Evolutionary conservation across 768 basidiomycete species (phyloP), one percentile per base, ranked within the genome.

Genomic region (Boletus eberwhitei): DNA sequence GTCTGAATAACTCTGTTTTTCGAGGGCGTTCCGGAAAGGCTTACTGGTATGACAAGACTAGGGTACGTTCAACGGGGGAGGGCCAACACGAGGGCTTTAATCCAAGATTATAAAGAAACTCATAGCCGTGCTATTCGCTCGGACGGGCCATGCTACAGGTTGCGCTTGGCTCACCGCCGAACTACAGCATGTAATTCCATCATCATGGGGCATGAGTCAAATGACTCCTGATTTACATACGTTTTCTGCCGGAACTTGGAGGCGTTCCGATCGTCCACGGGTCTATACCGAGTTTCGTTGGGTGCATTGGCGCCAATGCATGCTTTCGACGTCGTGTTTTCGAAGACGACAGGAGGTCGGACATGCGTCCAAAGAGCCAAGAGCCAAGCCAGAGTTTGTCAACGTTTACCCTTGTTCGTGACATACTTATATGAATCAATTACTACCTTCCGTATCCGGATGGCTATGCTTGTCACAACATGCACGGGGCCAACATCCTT

Each of bases 391-490:
- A 47, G 19, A 46, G 22, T 42, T 6, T 26, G 24, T 24, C 4
- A 31, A 31, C 31, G 31, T 11, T 21, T 8, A 46, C 45, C 11
- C 31, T 46, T 21, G 39, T 38, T 47, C 50, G 29, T 11, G 22
- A 32, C 4, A 16, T 8, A 26, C 11, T 31, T 6, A 29, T 29
- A 9, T 31, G 39, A 17, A 32, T 19, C 41, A 19, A 61, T 49
- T 46, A 63, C 58, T 60, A 60, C 62, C 62, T 60, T 52, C 53
- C 55, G 14, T 29, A 54, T 56, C 26, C 3, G 53, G 58, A 47
- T 26, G 12, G 12, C 50, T 31, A 43, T 24, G 21, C 21, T 22
- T 21, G 34, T 7, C 26, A 26, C 26, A 26, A 8, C 5, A 26
- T 26, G 8, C 29, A 2, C 8, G 8, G 8, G 29, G 29, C 31